Percentiles rank a stretch among this genome's conserved stretches.
Evolutionary conservation across 2,329 filamentous ascomycete species (phyloP).

Genomic region (Hypoxylon sp.): DNA sequence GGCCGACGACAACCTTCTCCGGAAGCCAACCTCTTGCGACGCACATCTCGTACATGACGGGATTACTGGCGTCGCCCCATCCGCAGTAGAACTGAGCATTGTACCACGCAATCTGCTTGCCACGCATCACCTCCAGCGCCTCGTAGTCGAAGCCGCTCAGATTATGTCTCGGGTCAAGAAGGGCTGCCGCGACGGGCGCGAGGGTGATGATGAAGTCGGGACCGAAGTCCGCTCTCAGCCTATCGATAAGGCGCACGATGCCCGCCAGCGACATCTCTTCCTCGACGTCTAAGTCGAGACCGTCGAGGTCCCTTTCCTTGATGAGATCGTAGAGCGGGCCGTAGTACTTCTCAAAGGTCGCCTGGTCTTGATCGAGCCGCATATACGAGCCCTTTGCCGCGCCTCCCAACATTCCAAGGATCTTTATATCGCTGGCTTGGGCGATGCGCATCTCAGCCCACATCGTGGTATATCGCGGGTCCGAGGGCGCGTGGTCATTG

Average conservation of each 20-base stretch:
- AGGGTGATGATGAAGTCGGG: constrained; percentile 78
- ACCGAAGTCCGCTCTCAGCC: constrained; percentile 75
- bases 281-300: constrained; percentile 81
- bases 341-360: constrained; percentile 78
- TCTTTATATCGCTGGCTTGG: constrained; percentile 77
- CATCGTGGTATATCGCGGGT: constrained; percentile 71
- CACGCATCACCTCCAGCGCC: constrained; percentile 73
- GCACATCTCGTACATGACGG: constrained; percentile 61
- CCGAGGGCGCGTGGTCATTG: constrained; percentile 77
- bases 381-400: constrained; percentile 78
- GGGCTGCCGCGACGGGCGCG: constrained; percentile 80
- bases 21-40: constrained; percentile 72
- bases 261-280: constrained; percentile 76
- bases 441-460: constrained; percentile 78
- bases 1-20: constrained; percentile 77
- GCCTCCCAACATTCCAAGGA: constrained; percentile 86
- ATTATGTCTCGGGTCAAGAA: constrained; percentile 72
- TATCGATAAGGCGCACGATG: constrained; percentile 72
- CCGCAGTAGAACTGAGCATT: constrained; percentile 89
- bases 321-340: constrained; percentile 72
- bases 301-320: constrained; percentile 68
- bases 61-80: constrained; percentile 75
- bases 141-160: constrained; percentile 82
- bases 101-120: constrained; percentile 79
- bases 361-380: constrained; percentile 62